A percentile compares a stretch with the other conserved stretches of the same genome.
Conservation (phyloP, 2,329 filamentous ascomycete genomes). For the Ceratocystis diversiconidia region DNA sequence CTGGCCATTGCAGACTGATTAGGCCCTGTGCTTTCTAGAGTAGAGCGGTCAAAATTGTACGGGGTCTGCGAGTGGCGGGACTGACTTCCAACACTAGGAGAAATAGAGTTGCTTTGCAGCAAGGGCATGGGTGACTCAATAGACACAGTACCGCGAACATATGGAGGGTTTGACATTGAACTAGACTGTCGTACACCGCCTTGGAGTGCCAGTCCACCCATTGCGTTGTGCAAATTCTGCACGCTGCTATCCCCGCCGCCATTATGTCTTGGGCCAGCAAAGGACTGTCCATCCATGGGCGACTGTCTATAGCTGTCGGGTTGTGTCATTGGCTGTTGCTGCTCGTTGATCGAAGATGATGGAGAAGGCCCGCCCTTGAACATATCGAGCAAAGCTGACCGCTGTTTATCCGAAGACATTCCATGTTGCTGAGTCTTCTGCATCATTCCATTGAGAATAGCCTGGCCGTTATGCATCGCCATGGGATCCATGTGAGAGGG, state of each 20-base stretch:
- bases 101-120: constrained; percentile 12
- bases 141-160: constrained; percentile 15
- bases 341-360: constrained; percentile 2
- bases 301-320: constrained; percentile 17
- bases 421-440: constrained; percentile 17
- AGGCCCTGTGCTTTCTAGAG: constrained; percentile 16
- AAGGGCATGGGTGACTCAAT: constrained; percentile 13
- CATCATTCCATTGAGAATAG: constrained; percentile 15
- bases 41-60: constrained; percentile 17
- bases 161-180: constrained; percentile 12
- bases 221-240: constrained; percentile 10
- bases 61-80: constrained; percentile 18
- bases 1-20: constrained; percentile 20
- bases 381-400: constrained; percentile 37
- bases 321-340: constrained; percentile 7
- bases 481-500: constrained; percentile 12
- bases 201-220: constrained; percentile 17
- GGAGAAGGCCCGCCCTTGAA: constrained; percentile 31
- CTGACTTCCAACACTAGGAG: constrained; percentile 16
- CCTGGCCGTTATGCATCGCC: constrained; percentile 17
- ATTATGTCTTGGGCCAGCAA: constrained; percentile 6
- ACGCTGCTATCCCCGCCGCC: constrained; percentile 6
- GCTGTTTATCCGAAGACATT: constrained; percentile 26
- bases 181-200: constrained; percentile 14
- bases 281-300: constrained; percentile 14